phyloP scores from a whole-genome alignment of 2,329 filamentous ascomycete genomes.

The Colletotrichum karsti region DNA sequence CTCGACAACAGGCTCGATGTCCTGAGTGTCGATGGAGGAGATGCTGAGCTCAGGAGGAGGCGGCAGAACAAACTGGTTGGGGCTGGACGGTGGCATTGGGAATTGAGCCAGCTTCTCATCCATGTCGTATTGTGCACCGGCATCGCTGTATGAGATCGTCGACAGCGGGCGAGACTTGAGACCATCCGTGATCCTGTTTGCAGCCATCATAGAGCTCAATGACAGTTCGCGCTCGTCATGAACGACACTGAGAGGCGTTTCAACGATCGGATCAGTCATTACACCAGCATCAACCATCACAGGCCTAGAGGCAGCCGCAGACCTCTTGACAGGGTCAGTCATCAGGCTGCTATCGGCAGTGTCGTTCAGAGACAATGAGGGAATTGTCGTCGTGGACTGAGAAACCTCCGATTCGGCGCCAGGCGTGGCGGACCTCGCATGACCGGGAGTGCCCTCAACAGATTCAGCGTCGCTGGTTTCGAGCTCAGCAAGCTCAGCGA shows the following conservation, averaged over 20 bases:
- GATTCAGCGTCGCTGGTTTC: conserved; percentile 80
- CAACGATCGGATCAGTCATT: conserved; percentile 51
- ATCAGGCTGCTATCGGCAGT: conserved; percentile 71
- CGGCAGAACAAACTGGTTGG: conserved; percentile 39
- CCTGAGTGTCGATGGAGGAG: conserved; percentile 53
- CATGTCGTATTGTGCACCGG: conserved; percentile 60
- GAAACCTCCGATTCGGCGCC: conserved; percentile 52
- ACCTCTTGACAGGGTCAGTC: conserved; percentile 62
- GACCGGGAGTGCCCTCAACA: conserved; percentile 63
- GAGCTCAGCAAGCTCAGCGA: conserved; percentile 87
- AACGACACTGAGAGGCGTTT: conserved; percentile 34
- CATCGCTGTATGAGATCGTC: conserved; percentile 59
- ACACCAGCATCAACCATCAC: conserved; percentile 52
- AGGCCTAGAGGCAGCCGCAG: conserved; percentile 15
- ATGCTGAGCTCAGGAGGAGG: conserved; percentile 48
- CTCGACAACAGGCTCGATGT: conserved; percentile 53
- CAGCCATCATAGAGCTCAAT: conserved; percentile 49
- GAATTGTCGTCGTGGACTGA: conserved; percentile 54
- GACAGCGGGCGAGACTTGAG: conserved; percentile 53
- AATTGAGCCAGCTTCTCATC: conserved; percentile 62
- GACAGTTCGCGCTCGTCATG: conserved; percentile 39
- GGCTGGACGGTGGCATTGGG: conserved; percentile 60
- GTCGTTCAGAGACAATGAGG: conserved; percentile 57
- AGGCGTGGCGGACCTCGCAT: conserved; percentile 58
- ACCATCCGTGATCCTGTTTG: conserved; percentile 32